Evolutionary conservation across 2,329 filamentous ascomycete genomes (phyloP), one percentile per base, ranked within the genome.

Genomic region (Scedosporium minutisporum): DNA sequence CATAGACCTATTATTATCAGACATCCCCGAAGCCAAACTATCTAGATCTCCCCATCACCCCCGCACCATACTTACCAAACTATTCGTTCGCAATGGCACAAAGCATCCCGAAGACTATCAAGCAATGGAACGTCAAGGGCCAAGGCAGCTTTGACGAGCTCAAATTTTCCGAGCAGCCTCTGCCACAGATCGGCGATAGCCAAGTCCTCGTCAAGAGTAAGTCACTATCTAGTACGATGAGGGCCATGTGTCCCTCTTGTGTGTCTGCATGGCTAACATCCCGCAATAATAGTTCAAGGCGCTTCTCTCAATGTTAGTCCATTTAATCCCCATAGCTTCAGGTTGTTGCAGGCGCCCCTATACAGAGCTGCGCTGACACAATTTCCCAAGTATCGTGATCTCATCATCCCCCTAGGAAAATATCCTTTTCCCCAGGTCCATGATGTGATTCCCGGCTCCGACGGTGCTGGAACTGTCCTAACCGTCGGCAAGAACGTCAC

Each of bases 191-290:
- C 1, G 88, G 88, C 57, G 87, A 91, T 62, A 82, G 83, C 65
- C 85, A 93, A 27, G 87, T 91, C 5, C 79, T 93, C 41, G 85
- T 93, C 67, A 88, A 87, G 73, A 62, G 73, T 74, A 63, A 42
- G 72, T 46, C 23, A 16, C 27, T 33, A 33, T 57, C 6, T 21
- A 4, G 44, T 48, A n/a, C 9, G 18, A 48, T 48, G n/a, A 48
- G 44, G 16, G 4, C 5, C 9, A 48, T 21, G 9, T 55, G 51
- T 25, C 10, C 18, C 18, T 23, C 21, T 23, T 16, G 12, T 27
- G 4, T 55, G 18, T 38, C 33, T 38, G 10, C 29, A 38, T 12
- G 5, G 9, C 33, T 38, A 38, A 38, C 33, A 12, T 12, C 33
- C 4, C 10, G 33, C 33, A 38, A 38, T 4, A 38, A 25, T 25